These are phyloP conservation scores for Parasitella parasitica DNA, from an alignment of 371 early-diverging fungal species.

Conservation along the genomic window DNA sequence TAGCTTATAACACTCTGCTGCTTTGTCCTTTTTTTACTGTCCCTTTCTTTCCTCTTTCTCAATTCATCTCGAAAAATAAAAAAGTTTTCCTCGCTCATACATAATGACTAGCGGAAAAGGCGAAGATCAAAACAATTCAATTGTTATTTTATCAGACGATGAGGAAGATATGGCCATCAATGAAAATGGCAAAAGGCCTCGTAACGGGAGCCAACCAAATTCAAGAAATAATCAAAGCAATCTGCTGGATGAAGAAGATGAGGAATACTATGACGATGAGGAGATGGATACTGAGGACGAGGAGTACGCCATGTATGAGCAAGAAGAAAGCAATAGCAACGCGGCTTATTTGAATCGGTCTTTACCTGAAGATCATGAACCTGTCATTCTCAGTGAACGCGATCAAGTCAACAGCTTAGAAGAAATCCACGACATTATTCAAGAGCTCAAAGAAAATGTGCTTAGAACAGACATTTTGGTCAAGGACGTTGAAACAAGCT, in stretches of 20 bases:
- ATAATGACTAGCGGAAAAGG: neutral
- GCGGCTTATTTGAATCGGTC: neutral
- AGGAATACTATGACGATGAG: neutral
- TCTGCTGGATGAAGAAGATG: neutral
- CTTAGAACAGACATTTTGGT: neutral
- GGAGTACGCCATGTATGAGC: neutral
- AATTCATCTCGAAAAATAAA: too few relatives aligned
- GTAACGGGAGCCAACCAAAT: too few relatives aligned
- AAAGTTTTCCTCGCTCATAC: neutral
- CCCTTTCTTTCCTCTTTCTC: neutral
- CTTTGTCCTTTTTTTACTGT: too few relatives aligned
- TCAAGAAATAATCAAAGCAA: neutral
- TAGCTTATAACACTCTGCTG: too few relatives aligned
- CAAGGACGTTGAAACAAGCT: neutral
- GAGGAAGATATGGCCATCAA: conserved; percentile 1
- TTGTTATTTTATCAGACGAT: conserved; percentile 9
- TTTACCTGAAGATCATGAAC: conserved; percentile 10
- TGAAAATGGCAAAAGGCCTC: conserved; percentile 4
- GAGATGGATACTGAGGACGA: neutral
- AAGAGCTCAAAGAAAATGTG: neutral
- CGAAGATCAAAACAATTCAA: neutral
- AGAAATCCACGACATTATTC: neutral
- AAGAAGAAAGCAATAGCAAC: neutral
- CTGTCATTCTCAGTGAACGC: conserved; percentile 3
- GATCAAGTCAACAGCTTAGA: neutral